phyloP scores from a whole-genome alignment of 2,329 filamentous ascomycete genomes.

The Xylariaceae sp. region DNA sequence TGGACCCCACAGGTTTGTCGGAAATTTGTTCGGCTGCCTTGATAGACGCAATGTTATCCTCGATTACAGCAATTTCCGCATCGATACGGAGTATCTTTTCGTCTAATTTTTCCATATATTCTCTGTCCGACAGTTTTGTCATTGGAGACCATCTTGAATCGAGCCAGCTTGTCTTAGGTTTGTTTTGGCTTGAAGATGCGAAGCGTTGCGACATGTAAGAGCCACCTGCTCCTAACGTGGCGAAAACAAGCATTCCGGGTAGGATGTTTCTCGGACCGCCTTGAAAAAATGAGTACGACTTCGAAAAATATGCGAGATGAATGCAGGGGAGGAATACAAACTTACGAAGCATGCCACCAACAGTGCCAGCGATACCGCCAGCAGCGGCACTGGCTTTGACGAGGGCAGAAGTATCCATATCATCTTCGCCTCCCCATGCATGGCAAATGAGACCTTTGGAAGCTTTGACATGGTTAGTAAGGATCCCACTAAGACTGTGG shows the following conservation, averaged over 20 bases:
- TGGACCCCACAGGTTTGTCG: constrained; percentile 2
- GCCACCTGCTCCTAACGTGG: constrained; percentile 40
- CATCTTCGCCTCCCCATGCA: constrained; percentile 49
- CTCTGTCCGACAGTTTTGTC: constrained; percentile 64
- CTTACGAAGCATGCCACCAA: constrained; percentile 55
- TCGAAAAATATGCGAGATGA: not conserved
- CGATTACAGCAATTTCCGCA: constrained; percentile 74
- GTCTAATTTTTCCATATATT: constrained; percentile 67
- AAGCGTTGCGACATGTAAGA: constrained; percentile 25
- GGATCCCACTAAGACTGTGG: not conserved
- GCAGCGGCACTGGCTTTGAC: constrained; percentile 67
- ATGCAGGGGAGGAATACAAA: constrained; percentile 12
- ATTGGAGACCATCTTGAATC: constrained; percentile 73
- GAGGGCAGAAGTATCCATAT: constrained; percentile 57
- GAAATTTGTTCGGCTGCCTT: constrained; percentile 19
- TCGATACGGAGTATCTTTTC: constrained; percentile 71
- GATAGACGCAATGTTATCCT: constrained; percentile 65
- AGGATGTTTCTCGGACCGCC: constrained; percentile 53
- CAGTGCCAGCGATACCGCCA: constrained; percentile 66
- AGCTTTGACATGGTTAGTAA: constrained; percentile 35
- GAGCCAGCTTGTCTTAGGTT: constrained; percentile 34
- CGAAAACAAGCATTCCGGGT: constrained; percentile 50
- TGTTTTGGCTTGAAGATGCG: constrained; percentile 13
- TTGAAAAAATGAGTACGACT: constrained; percentile 27
- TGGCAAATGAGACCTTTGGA: constrained; percentile 47